phyloP scores from a whole-genome alignment of 495 filamentous ascomycete genomes.

The Articulospora tetracladia region DNA sequence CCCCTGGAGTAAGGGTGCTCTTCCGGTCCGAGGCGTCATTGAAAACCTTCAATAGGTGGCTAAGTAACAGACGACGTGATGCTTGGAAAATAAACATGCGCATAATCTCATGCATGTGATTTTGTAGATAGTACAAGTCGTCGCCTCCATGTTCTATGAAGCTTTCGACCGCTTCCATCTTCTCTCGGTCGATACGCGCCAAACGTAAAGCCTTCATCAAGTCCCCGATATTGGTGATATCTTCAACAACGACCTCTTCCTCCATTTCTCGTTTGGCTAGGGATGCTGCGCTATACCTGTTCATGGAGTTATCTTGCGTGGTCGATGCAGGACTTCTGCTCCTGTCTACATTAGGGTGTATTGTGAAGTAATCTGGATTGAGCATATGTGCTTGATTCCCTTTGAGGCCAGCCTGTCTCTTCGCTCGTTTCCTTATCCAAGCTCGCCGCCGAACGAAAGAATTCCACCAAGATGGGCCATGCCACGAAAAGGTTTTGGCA shows the following conservation, averaged over 20 bases:
- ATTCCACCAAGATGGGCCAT: slow-evolving; percentile 87
- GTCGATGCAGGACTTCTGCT: slow-evolving; percentile 18
- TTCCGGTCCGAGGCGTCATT: slow-evolving; percentile 42
- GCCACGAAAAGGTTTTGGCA: slow-evolving; percentile 73
- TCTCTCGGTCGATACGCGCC: slow-evolving; percentile 83
- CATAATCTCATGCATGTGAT: slow-evolving; percentile 84
- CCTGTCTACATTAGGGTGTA: slow-evolving; percentile 40
- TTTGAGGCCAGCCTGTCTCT: slow-evolving; percentile 40
- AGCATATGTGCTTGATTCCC: slow-evolving; percentile 54
- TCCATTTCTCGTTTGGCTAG: slow-evolving; percentile 15
- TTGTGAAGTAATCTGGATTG: slow-evolving; percentile 83
- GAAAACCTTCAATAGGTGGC: slow-evolving; percentile 58
- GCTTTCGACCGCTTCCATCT: slow-evolving; percentile 70
- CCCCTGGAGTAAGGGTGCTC: slow-evolving; percentile 21
- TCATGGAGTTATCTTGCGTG: neutral
- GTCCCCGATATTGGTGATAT: slow-evolving; percentile 61
- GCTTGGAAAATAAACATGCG: slow-evolving; percentile 81
- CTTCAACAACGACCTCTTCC: slow-evolving; percentile 33
- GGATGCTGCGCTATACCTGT: slow-evolving; percentile 14
- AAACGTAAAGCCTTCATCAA: slow-evolving; percentile 61
- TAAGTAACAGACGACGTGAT: slow-evolving; percentile 72
- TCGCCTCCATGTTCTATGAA: slow-evolving; percentile 79
- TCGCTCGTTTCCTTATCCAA: slow-evolving; percentile 84
- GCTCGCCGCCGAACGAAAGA: slow-evolving; percentile 85
- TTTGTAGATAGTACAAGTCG: slow-evolving; percentile 72